Percentiles rank a stretch among this genome's conserved stretches.
phyloP scores from a whole-genome alignment of 257 asterid species.

The Vinca minor region DNA sequence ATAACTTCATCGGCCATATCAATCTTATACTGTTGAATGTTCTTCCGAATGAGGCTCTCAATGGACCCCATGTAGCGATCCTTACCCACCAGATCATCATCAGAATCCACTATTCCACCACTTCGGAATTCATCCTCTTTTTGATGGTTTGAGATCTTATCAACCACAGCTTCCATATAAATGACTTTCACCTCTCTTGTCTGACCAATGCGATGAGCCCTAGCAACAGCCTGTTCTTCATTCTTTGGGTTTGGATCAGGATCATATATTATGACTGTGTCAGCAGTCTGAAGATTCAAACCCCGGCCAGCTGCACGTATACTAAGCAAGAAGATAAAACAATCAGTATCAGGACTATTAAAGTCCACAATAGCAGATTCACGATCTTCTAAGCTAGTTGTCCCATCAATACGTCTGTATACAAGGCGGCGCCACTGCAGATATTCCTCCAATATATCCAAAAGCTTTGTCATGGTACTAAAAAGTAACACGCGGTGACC shows the following conservation, averaged over 20 bases:
- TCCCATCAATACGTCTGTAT: constrained; percentile 93
- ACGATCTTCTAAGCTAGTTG: constrained; percentile 95
- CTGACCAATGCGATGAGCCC: constrained; percentile 99
- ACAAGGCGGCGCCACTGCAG: constrained; percentile 95
- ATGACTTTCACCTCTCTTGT: constrained; percentile 96
- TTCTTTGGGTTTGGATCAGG: constrained; percentile 99
- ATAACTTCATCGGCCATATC: constrained; percentile 99
- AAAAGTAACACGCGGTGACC: constrained; percentile 95
- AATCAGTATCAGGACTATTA: constrained; percentile 77
- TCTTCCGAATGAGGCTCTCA: constrained; percentile 90
- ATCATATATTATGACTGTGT: constrained; percentile 94
- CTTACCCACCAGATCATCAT: constrained; percentile 93
- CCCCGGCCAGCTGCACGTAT: constrained; percentile 99
- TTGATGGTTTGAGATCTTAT: constrained; percentile 78
- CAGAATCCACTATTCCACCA: constrained; percentile 77
- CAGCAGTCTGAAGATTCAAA: constrained; percentile 93
- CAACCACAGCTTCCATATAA: constrained; percentile 97
- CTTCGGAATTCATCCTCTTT: constrained; percentile 83
- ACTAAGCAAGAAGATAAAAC: constrained; percentile 96
- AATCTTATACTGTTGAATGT: constrained; percentile 95
- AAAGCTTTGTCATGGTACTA: constrained; percentile 97
- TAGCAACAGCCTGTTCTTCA: constrained; percentile 99
- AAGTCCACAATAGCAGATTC: constrained; percentile 97
- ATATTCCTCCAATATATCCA: constrained; percentile 94
- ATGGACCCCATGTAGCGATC: constrained; percentile 94